Conservation (phyloP, 371 early-diverging fungal genomes). For the Saksenaea vasiformis region DNA sequence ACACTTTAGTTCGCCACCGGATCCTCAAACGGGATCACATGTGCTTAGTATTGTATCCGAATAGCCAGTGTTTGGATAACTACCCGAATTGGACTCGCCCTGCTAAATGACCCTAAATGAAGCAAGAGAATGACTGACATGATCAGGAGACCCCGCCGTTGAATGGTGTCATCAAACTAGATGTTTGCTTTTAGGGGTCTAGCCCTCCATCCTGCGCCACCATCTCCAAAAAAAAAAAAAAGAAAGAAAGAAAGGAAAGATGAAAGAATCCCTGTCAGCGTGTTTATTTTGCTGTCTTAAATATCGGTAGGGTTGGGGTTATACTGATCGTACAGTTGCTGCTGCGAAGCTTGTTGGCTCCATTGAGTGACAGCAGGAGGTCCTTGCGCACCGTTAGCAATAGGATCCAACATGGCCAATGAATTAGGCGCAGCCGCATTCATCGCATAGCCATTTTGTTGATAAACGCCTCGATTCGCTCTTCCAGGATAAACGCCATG, state of each 20-base stretch:
- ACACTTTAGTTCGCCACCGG: too few relatives aligned
- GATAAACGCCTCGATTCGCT: constrained; percentile 9
- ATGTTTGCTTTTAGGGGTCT: too few relatives aligned
- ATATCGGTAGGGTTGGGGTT: constrained; percentile 8
- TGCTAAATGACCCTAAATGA: too few relatives aligned
- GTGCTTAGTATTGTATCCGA: too few relatives aligned
- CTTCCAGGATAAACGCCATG: constrained; percentile 17
- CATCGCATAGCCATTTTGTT: constrained; percentile 7
- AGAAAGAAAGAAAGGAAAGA: background rate
- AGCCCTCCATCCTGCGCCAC: too few relatives aligned
- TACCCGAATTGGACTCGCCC: too few relatives aligned
- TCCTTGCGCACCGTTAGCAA: constrained; percentile 20
- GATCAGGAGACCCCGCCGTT: too few relatives aligned
- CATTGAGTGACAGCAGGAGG: constrained; percentile 11
- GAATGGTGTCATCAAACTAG: too few relatives aligned
- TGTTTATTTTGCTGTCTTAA: background rate
- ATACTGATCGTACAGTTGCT: constrained; percentile 14
- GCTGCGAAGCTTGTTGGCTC: constrained; percentile 12
- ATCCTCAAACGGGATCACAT: too few relatives aligned
- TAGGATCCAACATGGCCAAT: constrained; percentile 23
- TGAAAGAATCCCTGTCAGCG: background rate
- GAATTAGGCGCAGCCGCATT: constrained; percentile 20
- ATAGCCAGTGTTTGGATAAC: too few relatives aligned
- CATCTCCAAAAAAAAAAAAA: background rate
- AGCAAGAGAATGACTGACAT: too few relatives aligned